Percentiles rank a stretch among this genome's conserved stretches.
These are phyloP conservation scores for Glycine tomentella DNA, from an alignment of 306 rosid species.

Conservation along the genomic window DNA sequence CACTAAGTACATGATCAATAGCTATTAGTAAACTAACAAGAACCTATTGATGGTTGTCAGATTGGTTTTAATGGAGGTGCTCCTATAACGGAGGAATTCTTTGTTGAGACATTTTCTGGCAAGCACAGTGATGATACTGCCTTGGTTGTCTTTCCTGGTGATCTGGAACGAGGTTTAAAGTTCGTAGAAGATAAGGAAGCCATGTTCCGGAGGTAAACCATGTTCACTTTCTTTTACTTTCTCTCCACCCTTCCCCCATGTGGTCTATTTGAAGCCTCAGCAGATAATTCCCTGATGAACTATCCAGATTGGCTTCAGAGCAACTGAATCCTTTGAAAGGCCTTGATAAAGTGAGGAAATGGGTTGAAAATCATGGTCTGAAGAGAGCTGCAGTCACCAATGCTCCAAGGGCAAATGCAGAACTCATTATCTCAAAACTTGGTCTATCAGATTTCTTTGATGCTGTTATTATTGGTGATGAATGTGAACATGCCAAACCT, in stretches of 20 bases:
- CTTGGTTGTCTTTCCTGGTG: constrained; percentile 68
- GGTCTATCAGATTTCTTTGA: constrained; percentile 89
- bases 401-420: constrained; percentile 91
- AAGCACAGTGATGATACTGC: constrained; percentile 84
- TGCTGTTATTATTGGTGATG: constrained; percentile 72
- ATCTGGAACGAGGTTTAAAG: constrained; percentile 72
- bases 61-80: constrained; percentile 92
- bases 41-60: constrained; percentile 52
- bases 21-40: constrained; percentile 41
- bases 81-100: constrained; percentile 81
- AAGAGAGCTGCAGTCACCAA: constrained; percentile 98
- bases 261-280: constrained; percentile 29
- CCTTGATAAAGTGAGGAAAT: constrained; percentile 71
- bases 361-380: constrained; percentile 82
- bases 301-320: constrained; percentile 71
- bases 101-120: constrained; percentile 68
- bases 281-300: constrained; percentile 43
- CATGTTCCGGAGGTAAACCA: constrained; percentile 76
- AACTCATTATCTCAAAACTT: constrained; percentile 75
- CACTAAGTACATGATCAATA: no score
- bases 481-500: constrained; percentile 90
- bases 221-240: not conserved
- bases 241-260: not conserved
- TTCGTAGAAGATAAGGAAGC: constrained; percentile 74
- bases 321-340: constrained; percentile 80